These are phyloP conservation scores for Talaromyces verruculosus DNA, from an alignment of 2,329 filamentous ascomycete genomes.

Conservation along the genomic window DNA sequence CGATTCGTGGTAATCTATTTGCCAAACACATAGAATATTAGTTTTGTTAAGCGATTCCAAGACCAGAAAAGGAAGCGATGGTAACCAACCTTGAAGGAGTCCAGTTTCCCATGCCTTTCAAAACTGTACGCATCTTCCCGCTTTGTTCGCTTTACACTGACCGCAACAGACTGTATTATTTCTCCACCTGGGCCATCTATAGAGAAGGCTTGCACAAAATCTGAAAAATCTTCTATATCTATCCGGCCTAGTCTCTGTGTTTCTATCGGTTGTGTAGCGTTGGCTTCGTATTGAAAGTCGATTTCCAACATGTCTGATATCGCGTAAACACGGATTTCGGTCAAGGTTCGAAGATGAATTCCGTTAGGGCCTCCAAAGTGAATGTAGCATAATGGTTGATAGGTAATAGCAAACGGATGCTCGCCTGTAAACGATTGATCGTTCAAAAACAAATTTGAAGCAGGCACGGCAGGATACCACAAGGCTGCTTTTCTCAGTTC, in stretches of 20 bases:
- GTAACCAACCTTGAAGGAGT: slow-evolving; percentile 8
- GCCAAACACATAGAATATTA: no score
- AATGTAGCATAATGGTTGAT: slow-evolving; percentile 10
- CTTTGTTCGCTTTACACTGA: slow-evolving; percentile 1
- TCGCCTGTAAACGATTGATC: slow-evolving; percentile 6
- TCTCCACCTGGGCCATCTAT: slow-evolving; percentile 15
- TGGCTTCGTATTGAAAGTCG: slow-evolving; percentile 3
- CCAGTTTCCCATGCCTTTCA: slow-evolving; percentile 8
- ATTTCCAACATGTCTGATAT: not conserved
- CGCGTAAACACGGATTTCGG: slow-evolving; percentile 3
- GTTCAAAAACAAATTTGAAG: slow-evolving; percentile 5
- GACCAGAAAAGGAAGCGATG: not conserved
- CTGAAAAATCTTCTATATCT: not conserved
- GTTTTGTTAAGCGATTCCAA: no score
- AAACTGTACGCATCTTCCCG: not conserved
- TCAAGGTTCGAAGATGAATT: slow-evolving; percentile 11
- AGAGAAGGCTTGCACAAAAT: not conserved
- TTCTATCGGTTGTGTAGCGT: not conserved
- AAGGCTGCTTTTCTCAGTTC: slow-evolving; percentile 9
- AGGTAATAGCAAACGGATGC: not conserved
- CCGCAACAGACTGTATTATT: slow-evolving; percentile 9
- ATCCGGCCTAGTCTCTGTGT: slow-evolving; percentile 2
- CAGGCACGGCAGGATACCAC: slow-evolving; percentile 16
- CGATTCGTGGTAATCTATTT: slow-evolving; percentile 14
- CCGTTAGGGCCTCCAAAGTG: slow-evolving; percentile 18